A percentile compares a stretch with the other conserved stretches of the same genome.
phyloP scores from a whole-genome alignment of 2,329 filamentous ascomycete species.

The Verticillium tricorpus region DNA sequence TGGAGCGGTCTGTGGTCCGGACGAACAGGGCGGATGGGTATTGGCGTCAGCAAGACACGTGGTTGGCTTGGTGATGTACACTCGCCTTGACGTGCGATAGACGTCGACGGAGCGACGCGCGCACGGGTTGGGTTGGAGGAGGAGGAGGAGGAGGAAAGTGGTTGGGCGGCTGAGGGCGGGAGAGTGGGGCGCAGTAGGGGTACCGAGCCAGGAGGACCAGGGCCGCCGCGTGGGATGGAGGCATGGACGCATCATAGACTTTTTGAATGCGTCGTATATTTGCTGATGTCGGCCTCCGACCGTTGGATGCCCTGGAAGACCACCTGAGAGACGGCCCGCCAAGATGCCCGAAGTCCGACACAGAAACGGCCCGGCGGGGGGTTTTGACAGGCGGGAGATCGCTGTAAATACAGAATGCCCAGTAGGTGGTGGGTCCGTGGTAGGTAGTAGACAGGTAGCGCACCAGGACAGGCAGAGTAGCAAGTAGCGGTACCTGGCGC shows the following conservation, averaged over 20 bases:
- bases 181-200: not conserved
- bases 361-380: not conserved
- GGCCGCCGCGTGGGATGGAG: not conserved
- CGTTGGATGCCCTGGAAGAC: not conserved
- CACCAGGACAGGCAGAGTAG: too few relatives aligned
- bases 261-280: not conserved
- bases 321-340: not conserved
- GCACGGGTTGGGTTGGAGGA: not conserved
- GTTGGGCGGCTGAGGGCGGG: not conserved
- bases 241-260: slow-evolving; percentile 4
- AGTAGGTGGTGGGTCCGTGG: too few relatives aligned
- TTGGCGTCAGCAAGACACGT: not conserved
- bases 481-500: too few relatives aligned
- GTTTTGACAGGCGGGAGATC: not conserved
- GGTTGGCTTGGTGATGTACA: not conserved
- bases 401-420: not conserved
- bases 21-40: not conserved
- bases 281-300: not conserved
- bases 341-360: slow-evolving; percentile 2
- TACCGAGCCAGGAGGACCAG: not conserved
- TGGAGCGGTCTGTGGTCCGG: too few relatives aligned
- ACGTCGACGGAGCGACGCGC: not conserved
- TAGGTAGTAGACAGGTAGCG: too few relatives aligned
- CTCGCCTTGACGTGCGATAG: not conserved
- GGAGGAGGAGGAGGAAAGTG: not conserved